Conservation (phyloP, 768 basidiomycete genomes). For the Agaricus blazei region DNA sequence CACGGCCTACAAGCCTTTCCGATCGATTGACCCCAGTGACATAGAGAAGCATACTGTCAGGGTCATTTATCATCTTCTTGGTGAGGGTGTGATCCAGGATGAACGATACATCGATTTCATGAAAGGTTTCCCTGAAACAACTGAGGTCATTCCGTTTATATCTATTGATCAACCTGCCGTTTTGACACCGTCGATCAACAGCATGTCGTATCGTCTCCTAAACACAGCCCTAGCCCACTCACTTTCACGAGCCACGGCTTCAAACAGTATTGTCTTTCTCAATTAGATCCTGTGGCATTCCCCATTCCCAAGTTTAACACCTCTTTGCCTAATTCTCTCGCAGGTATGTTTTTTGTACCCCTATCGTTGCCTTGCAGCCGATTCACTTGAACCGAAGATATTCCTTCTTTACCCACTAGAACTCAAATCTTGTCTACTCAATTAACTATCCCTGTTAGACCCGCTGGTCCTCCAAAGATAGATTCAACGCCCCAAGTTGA, state of each 20-base stretch:
- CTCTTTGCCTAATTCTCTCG: slow-evolving; percentile 33
- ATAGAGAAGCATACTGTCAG: slow-evolving; percentile 30
- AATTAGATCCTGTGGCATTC: slow-evolving; percentile 73
- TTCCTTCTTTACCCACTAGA: slow-evolving; percentile 44
- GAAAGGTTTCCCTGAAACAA: slow-evolving; percentile 52
- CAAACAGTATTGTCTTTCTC: slow-evolving; percentile 65
- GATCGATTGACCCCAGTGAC: slow-evolving; percentile 35
- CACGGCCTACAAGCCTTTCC: slow-evolving; percentile 43
- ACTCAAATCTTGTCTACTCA: slow-evolving; percentile 37
- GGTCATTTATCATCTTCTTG: slow-evolving; percentile 69
- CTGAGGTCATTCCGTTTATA: slow-evolving; percentile 40
- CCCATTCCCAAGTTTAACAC: slow-evolving; percentile 53
- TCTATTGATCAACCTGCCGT: not conserved
- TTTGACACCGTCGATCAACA: slow-evolving; percentile 22
- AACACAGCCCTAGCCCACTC: slow-evolving; percentile 56
- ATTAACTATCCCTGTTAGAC: slow-evolving; percentile 40
- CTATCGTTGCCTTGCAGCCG: not conserved
- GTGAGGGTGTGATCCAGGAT: slow-evolving; percentile 66
- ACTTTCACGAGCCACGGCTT: slow-evolving; percentile 72
- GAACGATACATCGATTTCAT: slow-evolving; percentile 69
- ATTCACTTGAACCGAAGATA: slow-evolving; percentile 17
- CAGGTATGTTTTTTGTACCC: slow-evolving; percentile 22
- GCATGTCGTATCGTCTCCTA: slow-evolving; percentile 73
- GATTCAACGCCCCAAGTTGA: slow-evolving; percentile 28
- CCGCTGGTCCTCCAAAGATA: slow-evolving; percentile 33